phyloP scores from a whole-genome alignment of 108 stramenopile genomes.

The Conticribra weissflogii region DNA sequence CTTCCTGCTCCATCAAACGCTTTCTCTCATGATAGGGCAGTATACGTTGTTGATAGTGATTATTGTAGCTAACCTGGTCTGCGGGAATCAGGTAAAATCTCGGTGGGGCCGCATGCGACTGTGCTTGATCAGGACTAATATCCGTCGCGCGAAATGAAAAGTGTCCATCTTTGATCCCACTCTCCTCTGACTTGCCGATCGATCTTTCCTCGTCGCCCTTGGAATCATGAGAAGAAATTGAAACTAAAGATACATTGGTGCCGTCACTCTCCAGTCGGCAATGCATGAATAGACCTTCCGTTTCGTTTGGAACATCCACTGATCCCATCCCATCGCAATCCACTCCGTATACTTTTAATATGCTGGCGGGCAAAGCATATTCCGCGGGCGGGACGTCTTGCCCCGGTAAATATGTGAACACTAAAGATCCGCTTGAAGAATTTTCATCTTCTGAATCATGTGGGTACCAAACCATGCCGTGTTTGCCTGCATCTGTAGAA shows the following conservation, averaged over 20 bases:
- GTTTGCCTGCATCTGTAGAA: constrained; percentile 32
- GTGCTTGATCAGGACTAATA: no score
- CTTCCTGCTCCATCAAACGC: constrained; percentile 14
- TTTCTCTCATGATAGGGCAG: constrained; percentile 47
- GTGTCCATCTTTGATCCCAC: background rate
- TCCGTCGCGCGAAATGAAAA: background rate
- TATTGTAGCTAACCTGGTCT: background rate
- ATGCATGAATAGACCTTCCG: background rate
- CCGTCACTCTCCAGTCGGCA: background rate
- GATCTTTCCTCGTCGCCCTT: background rate
- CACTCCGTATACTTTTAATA: constrained; percentile 38
- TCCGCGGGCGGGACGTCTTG: constrained; percentile 35
- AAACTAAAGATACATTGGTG: background rate
- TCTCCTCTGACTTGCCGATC: background rate
- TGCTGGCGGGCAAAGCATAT: constrained; percentile 36
- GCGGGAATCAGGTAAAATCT: background rate
- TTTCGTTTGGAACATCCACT: background rate
- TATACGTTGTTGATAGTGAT: constrained; percentile 11
- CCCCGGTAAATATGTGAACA: constrained; percentile 35
- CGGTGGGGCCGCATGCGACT: background rate
- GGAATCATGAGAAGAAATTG: background rate
- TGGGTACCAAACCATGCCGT: constrained; percentile 19
- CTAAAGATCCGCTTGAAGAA: constrained; percentile 18
- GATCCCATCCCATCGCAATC: constrained; percentile 9
- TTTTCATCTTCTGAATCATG: constrained; percentile 13